Evolutionary conservation across 1,139 yeast species (phyloP).

Genomic region (Yamadazyma pseudoaaseri): DNA sequence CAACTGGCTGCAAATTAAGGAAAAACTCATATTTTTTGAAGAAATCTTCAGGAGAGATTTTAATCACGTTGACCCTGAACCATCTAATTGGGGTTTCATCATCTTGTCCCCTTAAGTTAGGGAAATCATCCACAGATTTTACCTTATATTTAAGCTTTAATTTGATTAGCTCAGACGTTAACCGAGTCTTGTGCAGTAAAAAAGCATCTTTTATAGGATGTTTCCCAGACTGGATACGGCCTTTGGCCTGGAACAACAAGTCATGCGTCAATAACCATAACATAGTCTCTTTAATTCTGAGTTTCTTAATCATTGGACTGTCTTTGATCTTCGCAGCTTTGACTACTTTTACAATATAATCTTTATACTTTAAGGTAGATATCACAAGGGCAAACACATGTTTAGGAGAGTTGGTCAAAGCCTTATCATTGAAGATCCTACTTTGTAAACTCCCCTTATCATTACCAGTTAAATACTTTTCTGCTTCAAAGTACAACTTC

Average conservation of each 20-base stretch:
- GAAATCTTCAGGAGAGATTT: conserved; percentile 38
- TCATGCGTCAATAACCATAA: conserved; percentile 77
- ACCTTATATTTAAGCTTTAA: conserved; percentile 69
- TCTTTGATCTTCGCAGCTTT: conserved; percentile 63
- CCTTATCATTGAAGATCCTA: conserved; percentile 57
- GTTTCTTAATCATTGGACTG: conserved; percentile 29
- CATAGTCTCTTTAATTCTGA: conserved; percentile 44
- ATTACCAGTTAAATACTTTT: conserved; percentile 34
- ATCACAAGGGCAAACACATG: conserved; percentile 82
- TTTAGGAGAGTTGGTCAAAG: conserved; percentile 50
- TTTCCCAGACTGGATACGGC: conserved; percentile 87
- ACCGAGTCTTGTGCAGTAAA: conserved; percentile 71
- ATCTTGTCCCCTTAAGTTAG: conserved; percentile 25
- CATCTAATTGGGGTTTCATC: conserved; percentile 87
- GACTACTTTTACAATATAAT: conserved; percentile 59
- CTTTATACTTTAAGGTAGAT: conserved; percentile 71
- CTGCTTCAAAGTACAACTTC: conserved; percentile 67
- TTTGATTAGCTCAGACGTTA: conserved; percentile 79
- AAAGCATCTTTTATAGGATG: conserved; percentile 83
- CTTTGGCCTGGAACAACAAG: conserved; percentile 68
- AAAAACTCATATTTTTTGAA: conserved; percentile 40
- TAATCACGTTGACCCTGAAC: conserved; percentile 73
- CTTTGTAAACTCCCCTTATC: conserved; percentile 52
- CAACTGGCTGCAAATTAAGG: conserved; percentile 47
- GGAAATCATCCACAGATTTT: conserved; percentile 33